Percentiles rank a stretch among this genome's conserved stretches.
Evolutionary conservation across 768 basidiomycete genomes (phyloP).

Genomic region (Mycena albidolilacea): DNA sequence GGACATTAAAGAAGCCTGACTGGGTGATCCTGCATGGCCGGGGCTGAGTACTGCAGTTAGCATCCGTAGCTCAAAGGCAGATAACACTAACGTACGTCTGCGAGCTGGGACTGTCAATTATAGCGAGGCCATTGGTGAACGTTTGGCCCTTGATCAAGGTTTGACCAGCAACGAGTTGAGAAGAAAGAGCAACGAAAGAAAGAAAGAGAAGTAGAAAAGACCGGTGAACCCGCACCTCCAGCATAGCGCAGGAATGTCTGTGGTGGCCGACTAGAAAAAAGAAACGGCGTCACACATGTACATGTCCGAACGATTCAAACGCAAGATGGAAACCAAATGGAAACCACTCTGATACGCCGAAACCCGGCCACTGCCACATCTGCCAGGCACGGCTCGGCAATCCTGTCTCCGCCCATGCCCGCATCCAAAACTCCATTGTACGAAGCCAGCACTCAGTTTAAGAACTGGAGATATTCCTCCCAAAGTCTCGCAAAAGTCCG

Average conservation of each 20-base stretch:
- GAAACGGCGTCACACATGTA: neutral
- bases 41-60: constrained; percentile 38
- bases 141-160: constrained; percentile 48
- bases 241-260: constrained; percentile 26
- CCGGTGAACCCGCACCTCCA: constrained; percentile 40
- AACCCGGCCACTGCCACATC: neutral
- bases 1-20: constrained; percentile 42
- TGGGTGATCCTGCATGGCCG: constrained; percentile 43
- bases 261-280: constrained; percentile 13
- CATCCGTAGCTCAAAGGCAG: constrained; percentile 4
- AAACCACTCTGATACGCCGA: neutral
- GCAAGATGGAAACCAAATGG: neutral
- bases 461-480: constrained; percentile 91
- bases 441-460: constrained; percentile 85
- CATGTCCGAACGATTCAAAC: neutral
- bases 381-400: neutral
- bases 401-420: constrained; percentile 24
- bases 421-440: constrained; percentile 66
- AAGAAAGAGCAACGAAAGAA: constrained; percentile 32
- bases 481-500: constrained; percentile 75
- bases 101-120: constrained; percentile 52
- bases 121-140: constrained; percentile 54
- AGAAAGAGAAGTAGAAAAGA: constrained; percentile 18
- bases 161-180: constrained; percentile 40
- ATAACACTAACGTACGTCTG: constrained; percentile 42